Evolutionary conservation across 495 filamentous ascomycete species (phyloP), one percentile per base, ranked within the genome.

Genomic region (Rhizodiscina lignyota): DNA sequence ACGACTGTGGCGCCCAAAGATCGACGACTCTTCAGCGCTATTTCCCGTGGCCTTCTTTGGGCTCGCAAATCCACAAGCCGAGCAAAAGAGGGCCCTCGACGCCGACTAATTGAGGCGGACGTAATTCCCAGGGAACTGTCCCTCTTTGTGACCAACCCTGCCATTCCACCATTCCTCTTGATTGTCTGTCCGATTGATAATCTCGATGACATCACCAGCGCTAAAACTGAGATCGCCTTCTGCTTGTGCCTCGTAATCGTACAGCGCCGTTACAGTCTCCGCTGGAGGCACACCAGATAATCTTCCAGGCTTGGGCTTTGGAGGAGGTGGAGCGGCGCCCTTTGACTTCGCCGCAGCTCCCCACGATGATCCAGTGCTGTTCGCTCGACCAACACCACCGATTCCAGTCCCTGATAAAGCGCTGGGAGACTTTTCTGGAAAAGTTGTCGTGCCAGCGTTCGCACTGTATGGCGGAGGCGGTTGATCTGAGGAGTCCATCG

Each of bases 121-220:
- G 24, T 32, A 67, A 72, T 59, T 69, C 86, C 89, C 89, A 45
- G 89, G 89, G 55, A 97, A 96, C 56, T 96, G 89, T 26, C 89
- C 89, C 45, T 79, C 63, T 54, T 73, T 71, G 16, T 80, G 85
- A 40, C 73, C 60, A 36, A 89, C 41, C 51, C 67, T 75, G 4
- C 89, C 89, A 2, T 64, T 74, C 89, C 89, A 99, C 89, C 89
- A 99, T 56, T 96, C 89, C 47, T 99, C 93, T 33, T 80, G 79
- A 43, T 91, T 93, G 12, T 63, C 62, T 10, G 85, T 93, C 30
- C 81, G 66, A 41, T 67, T 64, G 10, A 83, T 52, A 38, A 99
- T 83, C 53, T 94, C 85, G 47, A 99, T 96, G 19, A 81, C 60
- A 40, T 99, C 91, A 3, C 89, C 91, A 0, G 83, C 73, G 2